Conservation (phyloP, 768 basidiomycete species). For the Austroboletus eburneus region DNA sequence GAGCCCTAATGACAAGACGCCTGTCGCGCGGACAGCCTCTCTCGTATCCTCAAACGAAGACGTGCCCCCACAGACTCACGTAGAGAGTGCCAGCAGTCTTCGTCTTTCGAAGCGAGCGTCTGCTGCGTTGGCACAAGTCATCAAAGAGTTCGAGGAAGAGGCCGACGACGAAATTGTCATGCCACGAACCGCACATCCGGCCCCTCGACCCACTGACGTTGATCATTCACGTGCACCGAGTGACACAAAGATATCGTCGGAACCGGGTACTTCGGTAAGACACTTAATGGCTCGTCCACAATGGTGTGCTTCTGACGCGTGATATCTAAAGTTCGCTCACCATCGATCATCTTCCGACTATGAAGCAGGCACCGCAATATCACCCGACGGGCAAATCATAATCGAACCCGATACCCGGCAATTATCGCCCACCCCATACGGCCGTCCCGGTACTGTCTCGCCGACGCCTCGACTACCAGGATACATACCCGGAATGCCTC, state of each 20-base stretch:
- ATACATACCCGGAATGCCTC: slow-evolving; percentile 86
- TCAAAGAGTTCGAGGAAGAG: slow-evolving; percentile 74
- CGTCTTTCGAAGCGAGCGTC: slow-evolving; percentile 56
- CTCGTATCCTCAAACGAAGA: slow-evolving; percentile 36
- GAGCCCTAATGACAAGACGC: slow-evolving; percentile 41
- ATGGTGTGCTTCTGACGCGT: slow-evolving; percentile 19
- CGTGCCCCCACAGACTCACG: slow-evolving; percentile 13
- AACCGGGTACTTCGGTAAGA: slow-evolving; percentile 24
- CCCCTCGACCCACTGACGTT: slow-evolving; percentile 35
- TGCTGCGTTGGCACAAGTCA: slow-evolving; percentile 68
- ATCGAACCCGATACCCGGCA: slow-evolving; percentile 47
- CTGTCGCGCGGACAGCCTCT: slow-evolving; percentile 40
- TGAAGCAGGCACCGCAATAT: slow-evolving; percentile 69
- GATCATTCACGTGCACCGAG: slow-evolving; percentile 20
- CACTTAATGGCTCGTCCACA: slow-evolving; percentile 2
- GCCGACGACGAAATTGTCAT: slow-evolving; percentile 73
- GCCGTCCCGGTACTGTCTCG: slow-evolving; percentile 47
- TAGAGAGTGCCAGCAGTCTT: slow-evolving; percentile 9
- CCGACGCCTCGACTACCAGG: slow-evolving; percentile 63
- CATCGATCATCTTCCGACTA: slow-evolving; percentile 39
- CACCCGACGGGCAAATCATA: slow-evolving; percentile 52
- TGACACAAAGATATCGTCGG: slow-evolving; percentile 19
- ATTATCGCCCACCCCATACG: slow-evolving; percentile 57
- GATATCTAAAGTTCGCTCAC: slow-evolving; percentile 15
- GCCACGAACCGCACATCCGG: slow-evolving; percentile 53